Percentiles rank a stretch among this genome's conserved stretches.
Evolutionary conservation across 257 asterid genomes (phyloP).

Genomic region (Apocynum venetum): DNA sequence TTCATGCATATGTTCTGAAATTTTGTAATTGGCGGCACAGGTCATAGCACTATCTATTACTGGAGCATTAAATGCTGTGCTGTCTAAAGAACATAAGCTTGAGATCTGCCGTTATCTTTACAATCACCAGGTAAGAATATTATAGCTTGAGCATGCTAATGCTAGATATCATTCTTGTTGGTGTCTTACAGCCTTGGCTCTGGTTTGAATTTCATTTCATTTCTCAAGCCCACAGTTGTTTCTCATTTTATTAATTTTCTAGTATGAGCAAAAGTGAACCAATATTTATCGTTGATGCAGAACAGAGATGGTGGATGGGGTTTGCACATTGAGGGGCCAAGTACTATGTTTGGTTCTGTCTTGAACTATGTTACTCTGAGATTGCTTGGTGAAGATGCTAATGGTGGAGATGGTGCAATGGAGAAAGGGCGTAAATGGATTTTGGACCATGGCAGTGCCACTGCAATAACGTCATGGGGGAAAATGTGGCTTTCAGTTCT

Average conservation of each 20-base stretch:
- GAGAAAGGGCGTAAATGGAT: constrained; percentile 96
- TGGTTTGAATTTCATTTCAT: constrained; percentile 7
- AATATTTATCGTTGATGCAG: constrained; percentile 41
- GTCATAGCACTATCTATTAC: constrained; percentile 67
- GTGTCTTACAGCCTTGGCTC: not conserved
- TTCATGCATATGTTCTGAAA: not conserved
- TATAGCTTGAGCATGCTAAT: constrained; percentile 11
- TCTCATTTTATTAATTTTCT: constrained; percentile 2
- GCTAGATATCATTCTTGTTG: constrained; percentile 6
- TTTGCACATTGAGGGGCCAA: constrained; percentile 96
- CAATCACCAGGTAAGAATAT: constrained; percentile 77
- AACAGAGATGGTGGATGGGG: constrained; percentile 99
- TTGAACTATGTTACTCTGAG: constrained; percentile 85
- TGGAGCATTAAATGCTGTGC: constrained; percentile 84
- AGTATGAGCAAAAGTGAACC: constrained; percentile 14
- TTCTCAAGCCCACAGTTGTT: constrained; percentile 8
- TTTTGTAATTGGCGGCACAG: constrained; percentile 34
- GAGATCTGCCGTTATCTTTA: constrained; percentile 96
- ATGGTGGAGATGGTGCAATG: constrained; percentile 89
- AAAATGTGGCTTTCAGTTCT: constrained; percentile 98
- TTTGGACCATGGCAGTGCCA: constrained; percentile 88
- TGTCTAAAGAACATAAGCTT: constrained; percentile 72
- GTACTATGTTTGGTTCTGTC: constrained; percentile 98
- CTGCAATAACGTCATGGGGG: constrained; percentile 96
- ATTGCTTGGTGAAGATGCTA: constrained; percentile 94